Evolutionary conservation across 495 filamentous ascomycete genomes (phyloP).

Genomic region (Zalerion maritima): DNA sequence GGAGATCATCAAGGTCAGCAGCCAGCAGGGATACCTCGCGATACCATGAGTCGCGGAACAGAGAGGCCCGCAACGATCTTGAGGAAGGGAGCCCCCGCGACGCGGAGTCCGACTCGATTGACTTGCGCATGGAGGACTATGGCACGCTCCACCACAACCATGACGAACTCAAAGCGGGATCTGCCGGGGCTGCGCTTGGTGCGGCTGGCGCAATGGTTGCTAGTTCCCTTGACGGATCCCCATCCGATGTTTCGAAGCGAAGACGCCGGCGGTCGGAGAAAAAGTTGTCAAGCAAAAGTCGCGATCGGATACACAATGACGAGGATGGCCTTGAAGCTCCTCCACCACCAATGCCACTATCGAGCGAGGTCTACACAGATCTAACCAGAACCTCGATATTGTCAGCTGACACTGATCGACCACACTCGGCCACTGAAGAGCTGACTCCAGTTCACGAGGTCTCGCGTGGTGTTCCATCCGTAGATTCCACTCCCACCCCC

Average conservation of each 20-base stretch:
- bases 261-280: conserved; percentile 29
- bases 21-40: too few relatives aligned
- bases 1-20: conserved; percentile 22
- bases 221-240: conserved; percentile 19
- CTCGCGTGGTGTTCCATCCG: conserved; percentile 29
- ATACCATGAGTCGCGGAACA: conserved; percentile 27
- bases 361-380: conserved; percentile 68
- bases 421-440: conserved; percentile 45
- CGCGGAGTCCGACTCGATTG: conserved; percentile 28
- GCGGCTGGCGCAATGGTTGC: conserved; percentile 18
- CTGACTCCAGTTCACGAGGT: conserved; percentile 42
- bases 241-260: conserved; percentile 30
- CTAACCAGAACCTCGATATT: conserved; percentile 80
- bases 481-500: conserved; percentile 27
- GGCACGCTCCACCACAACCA: conserved; percentile 23
- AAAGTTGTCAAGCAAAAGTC: conserved; percentile 20
- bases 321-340: conserved; percentile 24
- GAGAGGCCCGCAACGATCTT: conserved; percentile 46
- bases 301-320: conserved; percentile 21
- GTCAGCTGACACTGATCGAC: conserved; percentile 62
- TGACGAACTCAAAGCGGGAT: conserved; percentile 24
- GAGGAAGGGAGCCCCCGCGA: conserved; percentile 32
- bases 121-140: conserved; percentile 16
- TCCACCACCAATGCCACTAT: conserved; percentile 66
- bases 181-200: conserved; percentile 17